Base-by-base conservation (phyloP, 2,329 filamentous ascomycete species). In the Beauveria medogensis region DNA sequence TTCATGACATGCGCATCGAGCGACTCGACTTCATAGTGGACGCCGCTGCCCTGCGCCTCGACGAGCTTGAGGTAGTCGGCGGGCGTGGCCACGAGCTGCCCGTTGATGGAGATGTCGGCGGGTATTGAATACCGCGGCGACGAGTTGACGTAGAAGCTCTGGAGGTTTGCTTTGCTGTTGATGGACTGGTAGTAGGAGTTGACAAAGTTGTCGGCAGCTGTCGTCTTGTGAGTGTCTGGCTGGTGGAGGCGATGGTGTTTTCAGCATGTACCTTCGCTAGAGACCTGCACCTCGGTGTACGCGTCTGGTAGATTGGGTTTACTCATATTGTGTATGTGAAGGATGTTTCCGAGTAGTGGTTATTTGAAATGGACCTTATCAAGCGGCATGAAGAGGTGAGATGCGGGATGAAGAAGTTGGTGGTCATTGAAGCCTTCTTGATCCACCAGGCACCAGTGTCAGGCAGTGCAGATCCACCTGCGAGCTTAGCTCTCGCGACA, bases 1-100 rank as follows among this genome's bases (percentile, higher is more conserved):
- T 93, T 94, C 68, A 93, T 77, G 52, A 92, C 84, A 65, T 95
- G 90, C 62, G 85, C 86, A 73, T 96, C 90, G 67, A 88, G 85
- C 16, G 85, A 86, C 69, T 91, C 86, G 60, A 91, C 80, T 60
- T 93, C 89, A 75, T 91, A 94, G 66, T 80, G 74, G 18, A 86
- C 75, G 75, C 76, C 66, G 65, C 74, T 50, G 77, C 84, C 74
- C 62, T 91, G 84, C 6, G 81, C 81, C 61, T 86, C 80, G 65
- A 92, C 89, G 30, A 91, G 81, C 20, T 80, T 80, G 67, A 88
- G 84, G 68, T 92, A 87, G 50, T 86, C 85, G 55, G 78, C 75
- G 0, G 86, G 87, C 60, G 84, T 80, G 40, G 81, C 73, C 43
- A 90, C 76, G 2, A 83, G 74, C 53, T 86, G 85, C 67, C 92